phyloP scores from a whole-genome alignment of 139 green algal genomes.

The Ostreobium quekettii region DNA sequence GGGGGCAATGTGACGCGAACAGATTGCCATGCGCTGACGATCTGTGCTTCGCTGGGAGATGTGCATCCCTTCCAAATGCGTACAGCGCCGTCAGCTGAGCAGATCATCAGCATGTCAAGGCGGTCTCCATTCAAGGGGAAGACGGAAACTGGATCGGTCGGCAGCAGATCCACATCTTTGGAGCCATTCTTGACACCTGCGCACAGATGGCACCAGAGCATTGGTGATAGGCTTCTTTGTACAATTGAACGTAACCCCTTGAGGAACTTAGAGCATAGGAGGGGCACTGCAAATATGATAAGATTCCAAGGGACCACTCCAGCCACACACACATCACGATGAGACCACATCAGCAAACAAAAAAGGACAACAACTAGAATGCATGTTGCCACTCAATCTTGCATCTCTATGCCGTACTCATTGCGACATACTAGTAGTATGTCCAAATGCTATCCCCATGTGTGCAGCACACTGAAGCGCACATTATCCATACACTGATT shows the following conservation, averaged over 20 bases:
- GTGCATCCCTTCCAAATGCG: constrained; percentile 5
- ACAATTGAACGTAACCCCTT: neutral
- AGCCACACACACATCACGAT: neutral
- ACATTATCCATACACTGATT: too few species aligned
- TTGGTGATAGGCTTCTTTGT: neutral
- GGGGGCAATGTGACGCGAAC: neutral
- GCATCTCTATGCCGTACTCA: too few species aligned
- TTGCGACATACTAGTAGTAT: too few species aligned
- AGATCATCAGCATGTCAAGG: neutral
- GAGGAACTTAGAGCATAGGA: neutral
- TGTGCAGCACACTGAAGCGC: too few species aligned
- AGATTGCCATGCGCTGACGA: neutral
- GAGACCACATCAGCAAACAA: too few species aligned
- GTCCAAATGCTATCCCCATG: constrained; percentile 5
- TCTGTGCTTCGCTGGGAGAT: too few species aligned
- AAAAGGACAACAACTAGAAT: too few species aligned
- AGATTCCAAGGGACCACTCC: neutral
- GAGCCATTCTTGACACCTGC: neutral
- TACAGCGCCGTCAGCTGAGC: constrained; percentile 7
- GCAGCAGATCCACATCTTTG: neutral
- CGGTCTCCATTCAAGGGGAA: neutral
- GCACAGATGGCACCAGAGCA: neutral
- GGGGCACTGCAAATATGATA: neutral
- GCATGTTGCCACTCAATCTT: too few species aligned
- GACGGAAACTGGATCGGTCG: constrained; percentile 1